phyloP scores from a whole-genome alignment of 768 basidiomycete species.

The Candolleomyces eurysporus region DNA sequence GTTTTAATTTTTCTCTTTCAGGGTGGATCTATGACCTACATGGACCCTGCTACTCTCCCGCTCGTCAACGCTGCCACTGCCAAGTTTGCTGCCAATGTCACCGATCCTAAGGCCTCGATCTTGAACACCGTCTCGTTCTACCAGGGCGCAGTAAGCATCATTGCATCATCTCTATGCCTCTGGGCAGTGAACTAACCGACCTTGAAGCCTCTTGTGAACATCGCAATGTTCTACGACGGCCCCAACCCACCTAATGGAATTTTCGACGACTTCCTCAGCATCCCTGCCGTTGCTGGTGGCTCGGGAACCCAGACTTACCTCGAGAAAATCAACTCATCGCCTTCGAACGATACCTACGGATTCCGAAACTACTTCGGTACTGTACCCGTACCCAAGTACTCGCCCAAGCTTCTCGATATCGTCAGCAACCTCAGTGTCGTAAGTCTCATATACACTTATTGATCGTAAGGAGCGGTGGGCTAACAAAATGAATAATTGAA shows the following conservation, averaged over 20 bases:
- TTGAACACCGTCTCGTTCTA: neutral
- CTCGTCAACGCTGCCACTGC: slow-evolving; percentile 16
- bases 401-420: slow-evolving; percentile 19
- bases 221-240: slow-evolving; percentile 51
- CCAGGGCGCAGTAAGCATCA: neutral
- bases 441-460: slow-evolving; percentile 30
- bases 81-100: slow-evolving; percentile 23
- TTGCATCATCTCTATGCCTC: neutral
- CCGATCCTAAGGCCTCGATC: slow-evolving; percentile 33
- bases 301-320: slow-evolving; percentile 32
- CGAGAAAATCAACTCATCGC: slow-evolving; percentile 29
- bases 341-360: slow-evolving; percentile 23
- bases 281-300: slow-evolving; percentile 30
- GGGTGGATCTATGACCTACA: slow-evolving; percentile 48
- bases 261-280: slow-evolving; percentile 45
- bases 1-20: slow-evolving; percentile 19
- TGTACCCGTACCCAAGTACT: neutral
- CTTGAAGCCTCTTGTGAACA: slow-evolving; percentile 15
- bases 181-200: neutral
- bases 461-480: slow-evolving; percentile 30
- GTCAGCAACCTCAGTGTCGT: slow-evolving; percentile 25
- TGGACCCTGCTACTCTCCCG: slow-evolving; percentile 16
- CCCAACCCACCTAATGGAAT: slow-evolving; percentile 43
- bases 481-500: slow-evolving; percentile 18
- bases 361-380: slow-evolving; percentile 9